Evolutionary conservation across 2,329 filamentous ascomycete species (phyloP).

Genomic region (Curvularia eragrostidis): DNA sequence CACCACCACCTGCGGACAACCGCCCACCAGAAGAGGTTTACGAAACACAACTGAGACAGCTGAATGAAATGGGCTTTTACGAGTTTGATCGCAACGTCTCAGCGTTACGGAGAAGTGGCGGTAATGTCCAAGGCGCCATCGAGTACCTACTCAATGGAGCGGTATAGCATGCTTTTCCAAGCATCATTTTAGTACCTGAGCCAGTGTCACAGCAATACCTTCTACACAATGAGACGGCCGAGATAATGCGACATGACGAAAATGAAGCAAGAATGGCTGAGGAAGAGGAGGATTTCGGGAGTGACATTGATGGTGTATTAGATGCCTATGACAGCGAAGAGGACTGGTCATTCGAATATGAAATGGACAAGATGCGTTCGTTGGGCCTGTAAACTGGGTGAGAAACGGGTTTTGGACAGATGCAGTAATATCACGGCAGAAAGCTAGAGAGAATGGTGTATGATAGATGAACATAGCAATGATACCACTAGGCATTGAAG

Average conservation of each 20-base stretch:
- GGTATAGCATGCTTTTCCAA: conserved; percentile 28
- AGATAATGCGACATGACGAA: conserved; percentile 8
- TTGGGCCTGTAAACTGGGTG: not conserved
- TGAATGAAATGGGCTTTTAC: conserved; percentile 99
- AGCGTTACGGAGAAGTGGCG: conserved; percentile 85
- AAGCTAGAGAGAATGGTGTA: not conserved
- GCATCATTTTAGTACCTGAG: conserved; percentile 1
- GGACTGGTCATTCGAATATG: conserved; percentile 14
- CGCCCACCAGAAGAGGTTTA: conserved; percentile 94
- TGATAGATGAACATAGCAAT: conserved; percentile 7
- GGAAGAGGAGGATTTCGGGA: conserved; percentile 19
- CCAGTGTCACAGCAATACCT: not conserved
- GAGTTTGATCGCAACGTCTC: conserved; percentile 94
- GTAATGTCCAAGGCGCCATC: conserved; percentile 90
- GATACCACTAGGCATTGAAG: conserved; percentile 18
- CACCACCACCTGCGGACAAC: conserved; percentile 71
- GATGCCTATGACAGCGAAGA: conserved; percentile 19
- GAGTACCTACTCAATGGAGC: conserved; percentile 66
- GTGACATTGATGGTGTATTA: conserved; percentile 9
- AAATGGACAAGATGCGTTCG: conserved; percentile 4
- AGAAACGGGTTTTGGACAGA: not conserved
- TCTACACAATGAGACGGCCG: conserved; percentile 2
- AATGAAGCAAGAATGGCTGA: not conserved
- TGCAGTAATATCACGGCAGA: conserved; percentile 14
- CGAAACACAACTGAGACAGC: conserved; percentile 83